These are phyloP conservation scores for Malassezia furfur DNA, from an alignment of 1,284 basidiomycete genomes.

Conservation along the genomic window DNA sequence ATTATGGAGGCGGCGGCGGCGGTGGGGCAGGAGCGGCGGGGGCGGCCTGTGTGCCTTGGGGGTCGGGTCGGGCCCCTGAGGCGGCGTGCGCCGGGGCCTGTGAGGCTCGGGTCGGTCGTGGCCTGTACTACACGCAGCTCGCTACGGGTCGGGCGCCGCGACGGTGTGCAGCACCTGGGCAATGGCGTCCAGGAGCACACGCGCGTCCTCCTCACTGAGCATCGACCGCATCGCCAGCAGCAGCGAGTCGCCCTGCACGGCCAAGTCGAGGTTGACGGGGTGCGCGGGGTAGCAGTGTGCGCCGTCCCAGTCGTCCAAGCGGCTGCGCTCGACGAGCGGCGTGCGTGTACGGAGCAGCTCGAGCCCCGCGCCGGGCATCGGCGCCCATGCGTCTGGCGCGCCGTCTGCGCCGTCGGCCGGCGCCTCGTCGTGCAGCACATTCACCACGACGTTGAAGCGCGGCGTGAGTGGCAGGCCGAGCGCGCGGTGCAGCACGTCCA, in stretches of 20 bases:
- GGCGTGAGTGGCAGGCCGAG: constrained; percentile 12
- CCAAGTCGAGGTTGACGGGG: constrained; percentile 5
- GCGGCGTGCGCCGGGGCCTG: too few relatives aligned
- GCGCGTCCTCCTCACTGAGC: neutral
- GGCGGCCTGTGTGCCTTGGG: too few relatives aligned
- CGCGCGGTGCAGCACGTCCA: constrained; percentile 20
- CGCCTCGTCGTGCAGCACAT: constrained; percentile 15
- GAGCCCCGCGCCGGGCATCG: neutral
- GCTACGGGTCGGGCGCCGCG: too few relatives aligned
- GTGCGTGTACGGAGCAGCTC: neutral
- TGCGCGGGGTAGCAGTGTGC: neutral
- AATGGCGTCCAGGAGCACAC: neutral
- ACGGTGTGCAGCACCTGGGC: neutral
- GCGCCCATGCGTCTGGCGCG: neutral
- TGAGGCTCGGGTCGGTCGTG: too few relatives aligned
- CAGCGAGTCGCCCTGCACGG: neutral
- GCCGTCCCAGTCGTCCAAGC: constrained; percentile 1
- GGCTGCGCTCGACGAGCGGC: neutral
- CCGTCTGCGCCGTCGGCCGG: neutral
- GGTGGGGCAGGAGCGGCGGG: too few relatives aligned
- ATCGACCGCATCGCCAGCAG: neutral
- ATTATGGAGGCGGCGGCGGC: too few relatives aligned
- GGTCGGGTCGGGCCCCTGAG: too few relatives aligned
- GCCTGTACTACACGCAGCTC: too few relatives aligned
- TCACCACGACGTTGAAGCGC: constrained; percentile 26